Evolutionary conservation across 192 early-diverging fungal species (phyloP).

Genomic region (Dissophora ornata): DNA sequence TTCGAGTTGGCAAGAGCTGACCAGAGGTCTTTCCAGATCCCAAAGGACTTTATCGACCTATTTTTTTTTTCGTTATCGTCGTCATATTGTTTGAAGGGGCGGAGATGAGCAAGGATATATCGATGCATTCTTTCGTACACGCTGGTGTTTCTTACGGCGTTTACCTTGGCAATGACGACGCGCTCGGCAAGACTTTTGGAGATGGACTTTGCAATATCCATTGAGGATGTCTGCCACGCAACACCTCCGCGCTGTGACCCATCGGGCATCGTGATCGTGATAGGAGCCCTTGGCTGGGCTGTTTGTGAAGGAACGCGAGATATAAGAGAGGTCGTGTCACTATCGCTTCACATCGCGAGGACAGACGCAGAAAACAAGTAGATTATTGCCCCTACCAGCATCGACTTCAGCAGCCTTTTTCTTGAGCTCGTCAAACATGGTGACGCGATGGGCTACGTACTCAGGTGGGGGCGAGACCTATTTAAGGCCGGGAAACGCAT

Average conservation of each 20-base stretch:
- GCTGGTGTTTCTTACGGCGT: too few species aligned
- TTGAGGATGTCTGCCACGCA: slow-evolving; percentile 93
- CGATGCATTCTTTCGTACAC: too few species aligned
- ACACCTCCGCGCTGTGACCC: slow-evolving; percentile 79
- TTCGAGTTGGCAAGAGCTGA: slow-evolving; percentile 79
- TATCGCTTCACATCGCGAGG: not conserved
- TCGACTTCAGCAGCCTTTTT: slow-evolving; percentile 27
- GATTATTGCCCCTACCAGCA: slow-evolving; percentile 18
- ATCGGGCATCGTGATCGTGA: slow-evolving; percentile 88
- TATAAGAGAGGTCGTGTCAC: not conserved
- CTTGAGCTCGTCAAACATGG: slow-evolving; percentile 45
- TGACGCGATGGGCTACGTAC: slow-evolving; percentile 81
- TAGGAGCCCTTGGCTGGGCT: slow-evolving; percentile 78
- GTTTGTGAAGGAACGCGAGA: slow-evolving; percentile 1
- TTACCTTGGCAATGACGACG: slow-evolving; percentile 93
- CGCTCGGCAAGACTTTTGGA: slow-evolving; percentile 92
- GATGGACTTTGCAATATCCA: slow-evolving; percentile 90
- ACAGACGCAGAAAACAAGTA: not conserved
- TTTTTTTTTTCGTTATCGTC: too few species aligned
- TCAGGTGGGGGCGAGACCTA: slow-evolving; percentile 73
- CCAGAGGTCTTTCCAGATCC: slow-evolving; percentile 89
- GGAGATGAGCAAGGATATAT: too few species aligned
- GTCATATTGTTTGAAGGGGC: too few species aligned
- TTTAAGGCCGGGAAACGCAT: not conserved
- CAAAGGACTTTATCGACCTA: slow-evolving; percentile 83